Conservation (phyloP, 257 asterid genomes). For the Petunia axillaris region DNA sequence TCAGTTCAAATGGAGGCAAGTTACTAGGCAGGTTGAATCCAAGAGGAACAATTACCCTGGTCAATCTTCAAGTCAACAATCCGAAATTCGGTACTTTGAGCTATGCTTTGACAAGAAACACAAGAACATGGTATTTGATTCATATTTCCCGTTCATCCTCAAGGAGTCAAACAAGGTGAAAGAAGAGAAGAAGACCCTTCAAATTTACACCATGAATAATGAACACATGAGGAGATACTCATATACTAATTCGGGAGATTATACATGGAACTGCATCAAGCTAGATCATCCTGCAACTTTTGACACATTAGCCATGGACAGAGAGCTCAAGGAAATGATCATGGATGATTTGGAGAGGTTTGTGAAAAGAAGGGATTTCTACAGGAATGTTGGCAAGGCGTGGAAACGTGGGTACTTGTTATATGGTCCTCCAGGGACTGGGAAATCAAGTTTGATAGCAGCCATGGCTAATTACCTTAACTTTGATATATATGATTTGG, state of each 20-base stretch:
- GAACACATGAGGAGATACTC: slow-evolving; percentile 33
- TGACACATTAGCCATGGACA: slow-evolving; percentile 51
- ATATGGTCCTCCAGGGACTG: slow-evolving; percentile 60
- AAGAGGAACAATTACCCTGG: slow-evolving; percentile 27
- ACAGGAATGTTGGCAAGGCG: slow-evolving; percentile 54
- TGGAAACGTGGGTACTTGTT: slow-evolving; percentile 63
- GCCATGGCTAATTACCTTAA: slow-evolving; percentile 61
- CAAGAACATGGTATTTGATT: slow-evolving; percentile 37
- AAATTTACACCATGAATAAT: slow-evolving; percentile 37
- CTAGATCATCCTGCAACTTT: slow-evolving; percentile 59
- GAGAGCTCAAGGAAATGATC: slow-evolving; percentile 45
- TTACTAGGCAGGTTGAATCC: slow-evolving; percentile 36
- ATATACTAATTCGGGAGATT: slow-evolving; percentile 28
- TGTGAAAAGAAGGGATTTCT: slow-evolving; percentile 44
- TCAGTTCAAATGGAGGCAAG: slow-evolving; percentile 46
- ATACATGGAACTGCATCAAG: slow-evolving; percentile 45
- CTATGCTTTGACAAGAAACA: slow-evolving; percentile 50
- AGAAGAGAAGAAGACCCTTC: slow-evolving; percentile 45
- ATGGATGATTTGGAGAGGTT: slow-evolving; percentile 52
- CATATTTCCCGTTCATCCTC: slow-evolving; percentile 46
- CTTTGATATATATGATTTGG: slow-evolving; percentile 59
- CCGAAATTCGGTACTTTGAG: slow-evolving; percentile 32
- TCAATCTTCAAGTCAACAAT: slow-evolving; percentile 29
- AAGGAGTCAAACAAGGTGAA: slow-evolving; percentile 30
- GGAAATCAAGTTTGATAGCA: slow-evolving; percentile 58